A percentile compares a stretch with the other conserved stretches of the same genome.
Evolutionary conservation across 139 green algal genomes (phyloP).

Genomic region (Closterium sp.): DNA sequence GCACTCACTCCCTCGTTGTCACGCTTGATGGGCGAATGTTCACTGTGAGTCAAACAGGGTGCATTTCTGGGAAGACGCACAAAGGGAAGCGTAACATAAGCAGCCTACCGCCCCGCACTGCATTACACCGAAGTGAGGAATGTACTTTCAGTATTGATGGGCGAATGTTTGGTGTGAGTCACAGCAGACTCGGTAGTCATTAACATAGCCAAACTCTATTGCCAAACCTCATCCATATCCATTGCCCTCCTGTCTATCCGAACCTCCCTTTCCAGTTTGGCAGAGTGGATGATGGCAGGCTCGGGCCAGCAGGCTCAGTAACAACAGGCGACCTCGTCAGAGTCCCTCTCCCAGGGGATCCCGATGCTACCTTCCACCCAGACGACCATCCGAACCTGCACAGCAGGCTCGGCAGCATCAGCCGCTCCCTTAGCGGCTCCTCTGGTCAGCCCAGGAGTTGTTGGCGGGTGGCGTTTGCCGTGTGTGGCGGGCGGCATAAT

Average conservation of each 20-base stretch:
- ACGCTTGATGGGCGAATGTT: conserved; percentile 38
- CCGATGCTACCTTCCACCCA: background rate
- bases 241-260: background rate
- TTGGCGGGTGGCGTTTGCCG: conserved; percentile 21
- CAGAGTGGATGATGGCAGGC: conserved; percentile 31
- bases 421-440: background rate
- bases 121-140: background rate
- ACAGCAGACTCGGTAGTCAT: too few species aligned
- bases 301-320: conserved; percentile 9
- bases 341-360: conserved; percentile 11
- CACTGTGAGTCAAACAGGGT: conserved; percentile 12
- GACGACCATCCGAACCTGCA: background rate
- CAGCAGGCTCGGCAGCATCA: background rate
- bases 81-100: too few species aligned
- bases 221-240: background rate
- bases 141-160: background rate
- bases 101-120: too few species aligned
- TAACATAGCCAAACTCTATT: background rate
- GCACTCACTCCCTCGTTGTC: conserved; percentile 31
- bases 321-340: conserved; percentile 29
- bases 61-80: background rate
- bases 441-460: background rate
- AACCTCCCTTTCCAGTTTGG: conserved; percentile 39
- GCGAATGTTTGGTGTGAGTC: conserved; percentile 4
- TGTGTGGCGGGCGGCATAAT: conserved; percentile 37